Conservation (phyloP, 352 stramenopile species). For the Phytophthora meadii region DNA sequence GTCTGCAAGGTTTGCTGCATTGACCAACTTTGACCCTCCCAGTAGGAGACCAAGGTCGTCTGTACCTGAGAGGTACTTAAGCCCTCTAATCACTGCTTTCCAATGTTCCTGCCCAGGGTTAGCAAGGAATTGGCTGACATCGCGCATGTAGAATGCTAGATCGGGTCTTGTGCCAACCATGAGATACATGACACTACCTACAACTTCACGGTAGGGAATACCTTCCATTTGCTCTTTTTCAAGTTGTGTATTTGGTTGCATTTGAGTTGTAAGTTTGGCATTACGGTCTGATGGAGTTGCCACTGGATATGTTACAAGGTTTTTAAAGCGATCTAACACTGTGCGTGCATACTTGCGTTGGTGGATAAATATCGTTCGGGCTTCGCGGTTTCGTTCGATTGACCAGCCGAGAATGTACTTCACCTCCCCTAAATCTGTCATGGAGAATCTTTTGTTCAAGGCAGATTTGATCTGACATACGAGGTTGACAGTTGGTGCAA, state of each 20-base stretch:
- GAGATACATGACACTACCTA: too few species aligned
- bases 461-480: conserved; percentile 9
- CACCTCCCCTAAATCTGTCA: conserved; percentile 13
- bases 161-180: too few species aligned
- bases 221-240: too few species aligned
- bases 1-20: not conserved
- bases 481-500: conserved; percentile 2
- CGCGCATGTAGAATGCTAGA: too few species aligned
- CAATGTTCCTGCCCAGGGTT: not conserved
- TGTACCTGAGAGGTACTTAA: conserved; percentile 18
- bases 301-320: conserved; percentile 9
- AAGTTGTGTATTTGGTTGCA: too few species aligned
- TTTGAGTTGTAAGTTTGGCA: not conserved
- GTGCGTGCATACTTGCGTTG: conserved; percentile 29
- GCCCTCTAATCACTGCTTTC: conserved; percentile 1
- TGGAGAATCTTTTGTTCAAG: conserved; percentile 21
- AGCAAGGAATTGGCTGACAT: too few species aligned
- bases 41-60: not conserved
- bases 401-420: conserved; percentile 19
- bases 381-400: conserved; percentile 11
- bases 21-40: not conserved
- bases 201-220: too few species aligned
- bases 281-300: conserved; percentile 12
- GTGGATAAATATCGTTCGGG: conserved; percentile 15
- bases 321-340: conserved; percentile 21